Evolutionary conservation across 139 green algal genomes (phyloP), one percentile per base, ranked within the genome.

Genomic region (Chlorella sp.): DNA sequence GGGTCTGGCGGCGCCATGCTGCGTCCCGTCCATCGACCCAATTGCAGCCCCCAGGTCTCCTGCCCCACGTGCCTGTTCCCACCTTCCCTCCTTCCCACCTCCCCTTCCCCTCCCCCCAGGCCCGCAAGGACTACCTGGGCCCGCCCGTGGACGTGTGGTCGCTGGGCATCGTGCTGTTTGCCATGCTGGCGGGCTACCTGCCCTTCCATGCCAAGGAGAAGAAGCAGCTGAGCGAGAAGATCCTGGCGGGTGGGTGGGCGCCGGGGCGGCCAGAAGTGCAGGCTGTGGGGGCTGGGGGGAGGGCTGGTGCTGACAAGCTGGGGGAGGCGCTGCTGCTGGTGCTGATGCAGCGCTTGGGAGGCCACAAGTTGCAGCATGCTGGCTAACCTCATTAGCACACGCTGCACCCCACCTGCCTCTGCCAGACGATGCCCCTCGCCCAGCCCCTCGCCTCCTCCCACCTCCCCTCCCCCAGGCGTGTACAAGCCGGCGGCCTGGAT

Each of bases 111-210:
- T 32, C 60, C 60, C 41, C 24, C 30, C 79, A 84, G 80, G 73
- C 70, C 6, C 77, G 73, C 60, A 82, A 84, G 54, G 81, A 87
- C 32, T 94, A 94, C 89, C 80, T 88, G 48, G 91, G 88, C 36
- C 88, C 86, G 0, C 89, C 87, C 0, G 90, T 93, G 54, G 95
- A 98, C 88, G 92, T 97, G 62, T 98, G 95, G 95, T 92, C 79
- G 64, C 82, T 95, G 64, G 95, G 95, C 22, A 89, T 98, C 17
- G 94, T 98, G 83, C 88, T 97, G 69, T 98, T 97, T 90, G 95
- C 93, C 64, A 97, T 96, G 92, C 74, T 98, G 80, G 87, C 87
- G 1, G 95, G 94, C 40, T 93, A 94, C 86, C 90, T 97, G 76
- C 94, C 94, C 72, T 97, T 97, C 91, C 93, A 96, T 85, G 89